phyloP scores from a whole-genome alignment of 2,329 filamentous ascomycete species.

The Fusarium sp. region DNA sequence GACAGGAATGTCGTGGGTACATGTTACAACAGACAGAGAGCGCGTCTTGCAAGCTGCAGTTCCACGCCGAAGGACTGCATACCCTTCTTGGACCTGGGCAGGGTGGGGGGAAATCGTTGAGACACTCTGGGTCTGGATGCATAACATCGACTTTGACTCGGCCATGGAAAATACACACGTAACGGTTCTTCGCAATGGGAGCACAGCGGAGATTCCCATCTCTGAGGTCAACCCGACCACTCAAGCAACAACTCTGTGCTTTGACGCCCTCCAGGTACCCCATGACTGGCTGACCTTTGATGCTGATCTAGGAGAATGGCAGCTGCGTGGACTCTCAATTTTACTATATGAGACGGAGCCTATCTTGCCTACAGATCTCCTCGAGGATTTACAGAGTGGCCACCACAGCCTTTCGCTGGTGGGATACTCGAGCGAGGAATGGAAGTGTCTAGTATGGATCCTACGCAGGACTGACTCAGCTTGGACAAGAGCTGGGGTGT shows the following conservation, averaged over 20 bases:
- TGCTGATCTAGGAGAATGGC: neutral
- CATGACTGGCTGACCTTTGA: neutral
- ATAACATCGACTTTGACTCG: neutral
- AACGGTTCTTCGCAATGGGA: neutral
- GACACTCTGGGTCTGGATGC: neutral
- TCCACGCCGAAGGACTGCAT: neutral
- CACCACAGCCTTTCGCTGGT: neutral
- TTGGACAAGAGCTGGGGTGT: neutral
- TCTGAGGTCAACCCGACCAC: neutral
- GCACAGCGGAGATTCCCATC: neutral
- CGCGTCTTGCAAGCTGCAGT: neutral
- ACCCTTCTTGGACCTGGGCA: neutral
- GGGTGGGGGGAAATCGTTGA: neutral
- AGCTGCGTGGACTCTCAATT: neutral
- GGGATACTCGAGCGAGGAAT: neutral
- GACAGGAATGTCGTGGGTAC: neutral
- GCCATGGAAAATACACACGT: neutral
- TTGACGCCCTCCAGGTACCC: neutral
- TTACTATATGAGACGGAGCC: neutral
- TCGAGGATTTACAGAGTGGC: neutral
- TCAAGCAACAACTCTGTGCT: neutral
- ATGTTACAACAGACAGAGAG: neutral
- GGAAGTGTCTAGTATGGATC: neutral
- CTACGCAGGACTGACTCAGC: neutral
- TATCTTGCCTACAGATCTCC: neutral